Conservation (phyloP, 2,329 filamentous ascomycete genomes). For the Talaromyces verruculosus region DNA sequence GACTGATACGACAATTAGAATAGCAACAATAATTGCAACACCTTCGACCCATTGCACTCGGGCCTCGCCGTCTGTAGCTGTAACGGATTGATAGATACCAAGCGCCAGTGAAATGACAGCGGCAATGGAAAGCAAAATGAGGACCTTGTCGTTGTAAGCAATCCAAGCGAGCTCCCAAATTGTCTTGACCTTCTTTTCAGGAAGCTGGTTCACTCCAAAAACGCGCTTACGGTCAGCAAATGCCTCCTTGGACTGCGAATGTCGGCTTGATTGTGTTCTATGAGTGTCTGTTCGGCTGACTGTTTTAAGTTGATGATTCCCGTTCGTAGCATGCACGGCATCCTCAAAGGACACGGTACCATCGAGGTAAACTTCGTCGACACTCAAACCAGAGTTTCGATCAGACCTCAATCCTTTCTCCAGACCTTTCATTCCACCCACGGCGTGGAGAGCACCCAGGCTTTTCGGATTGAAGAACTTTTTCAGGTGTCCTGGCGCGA, state of each 20-base stretch:
- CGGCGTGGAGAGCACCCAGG: slow-evolving; percentile 68
- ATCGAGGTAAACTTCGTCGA: slow-evolving; percentile 66
- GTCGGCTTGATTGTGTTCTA: slow-evolving; percentile 22
- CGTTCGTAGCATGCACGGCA: slow-evolving; percentile 59
- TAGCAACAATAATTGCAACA: slow-evolving; percentile 74
- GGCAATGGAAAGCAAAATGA: slow-evolving; percentile 69
- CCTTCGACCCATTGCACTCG: slow-evolving; percentile 79
- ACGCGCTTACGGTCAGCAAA: slow-evolving; percentile 67
- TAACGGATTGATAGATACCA: slow-evolving; percentile 71
- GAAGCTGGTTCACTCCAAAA: slow-evolving; percentile 67
- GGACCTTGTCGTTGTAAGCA: slow-evolving; percentile 77
- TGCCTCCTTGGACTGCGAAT: slow-evolving; percentile 35
- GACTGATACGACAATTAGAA: slow-evolving; percentile 72
- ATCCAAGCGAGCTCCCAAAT: slow-evolving; percentile 73
- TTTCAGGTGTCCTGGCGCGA: slow-evolving; percentile 68
- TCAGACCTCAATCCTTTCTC: slow-evolving; percentile 72
- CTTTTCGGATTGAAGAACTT: slow-evolving; percentile 81
- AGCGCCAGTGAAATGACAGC: slow-evolving; percentile 72
- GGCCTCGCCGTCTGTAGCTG: slow-evolving; percentile 52
- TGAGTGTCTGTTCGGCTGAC: slow-evolving; percentile 24
- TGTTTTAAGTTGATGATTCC: slow-evolving; percentile 31
- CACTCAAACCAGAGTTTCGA: slow-evolving; percentile 63
- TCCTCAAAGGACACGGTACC: slow-evolving; percentile 69
- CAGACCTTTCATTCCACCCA: slow-evolving; percentile 70
- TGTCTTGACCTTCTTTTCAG: slow-evolving; percentile 67